Percentiles rank a stretch among this genome's conserved stretches.
phyloP scores from a whole-genome alignment of 768 basidiomycete species.

The Termitomyces sp. region DNA sequence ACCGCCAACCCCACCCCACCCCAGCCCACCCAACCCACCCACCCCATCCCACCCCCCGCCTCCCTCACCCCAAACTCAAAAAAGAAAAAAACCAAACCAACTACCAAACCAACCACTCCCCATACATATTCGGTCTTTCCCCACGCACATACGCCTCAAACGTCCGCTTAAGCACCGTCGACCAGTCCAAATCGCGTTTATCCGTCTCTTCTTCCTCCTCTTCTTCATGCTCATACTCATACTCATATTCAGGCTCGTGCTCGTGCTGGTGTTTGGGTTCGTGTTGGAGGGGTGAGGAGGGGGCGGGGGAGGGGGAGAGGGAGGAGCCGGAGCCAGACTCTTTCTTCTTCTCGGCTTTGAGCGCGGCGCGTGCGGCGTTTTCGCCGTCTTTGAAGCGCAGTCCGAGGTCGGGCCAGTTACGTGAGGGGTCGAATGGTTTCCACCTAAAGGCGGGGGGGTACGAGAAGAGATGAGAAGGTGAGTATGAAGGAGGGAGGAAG shows the following conservation, averaged over 20 bases:
- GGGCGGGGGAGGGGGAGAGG: too few relatives aligned
- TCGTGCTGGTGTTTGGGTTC: neutral
- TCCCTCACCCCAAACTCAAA: neutral
- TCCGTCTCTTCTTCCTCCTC: constrained; percentile 52
- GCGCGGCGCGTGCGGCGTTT: constrained; percentile 50
- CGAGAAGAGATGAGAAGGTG: neutral
- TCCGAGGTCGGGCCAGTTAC: constrained; percentile 92
- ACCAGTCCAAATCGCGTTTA: constrained; percentile 82
- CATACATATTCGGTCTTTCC: constrained; percentile 92
- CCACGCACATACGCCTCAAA: constrained; percentile 88
- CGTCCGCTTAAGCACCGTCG: constrained; percentile 88
- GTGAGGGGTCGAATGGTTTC: constrained; percentile 85
- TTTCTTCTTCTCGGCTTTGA: constrained; percentile 33
- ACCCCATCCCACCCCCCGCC: neutral
- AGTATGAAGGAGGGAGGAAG: neutral
- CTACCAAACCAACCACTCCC: constrained; percentile 61
- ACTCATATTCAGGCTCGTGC: neutral
- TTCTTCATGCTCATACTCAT: constrained; percentile 14
- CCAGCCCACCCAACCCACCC: too few relatives aligned
- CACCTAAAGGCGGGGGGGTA: too few relatives aligned
- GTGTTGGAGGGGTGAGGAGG: neutral
- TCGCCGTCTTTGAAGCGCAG: constrained; percentile 75
- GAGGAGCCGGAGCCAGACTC: constrained; percentile 9
- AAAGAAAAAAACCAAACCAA: neutral
- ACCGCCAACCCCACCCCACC: too few relatives aligned